These are phyloP conservation scores for Colletotrichum eremochloae DNA, from an alignment of 2,329 filamentous ascomycete species.

Conservation along the genomic window DNA sequence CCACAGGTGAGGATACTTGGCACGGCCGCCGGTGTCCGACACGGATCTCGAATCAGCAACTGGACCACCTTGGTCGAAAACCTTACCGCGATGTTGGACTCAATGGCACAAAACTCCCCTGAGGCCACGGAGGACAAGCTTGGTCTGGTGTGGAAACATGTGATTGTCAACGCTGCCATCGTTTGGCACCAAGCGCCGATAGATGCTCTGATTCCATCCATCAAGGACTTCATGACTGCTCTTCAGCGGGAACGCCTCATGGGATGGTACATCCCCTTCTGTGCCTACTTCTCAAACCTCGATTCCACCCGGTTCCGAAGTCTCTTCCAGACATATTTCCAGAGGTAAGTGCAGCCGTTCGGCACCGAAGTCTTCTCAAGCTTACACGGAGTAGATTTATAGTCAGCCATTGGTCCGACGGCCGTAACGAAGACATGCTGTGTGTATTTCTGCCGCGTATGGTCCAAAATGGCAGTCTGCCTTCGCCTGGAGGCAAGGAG, in stretches of 20 bases:
- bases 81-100: conserved; percentile 66
- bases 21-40: conserved; percentile 81
- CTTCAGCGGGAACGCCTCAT: conserved; percentile 76
- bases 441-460: conserved; percentile 78
- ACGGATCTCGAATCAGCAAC: conserved; percentile 78
- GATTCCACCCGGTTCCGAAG: conserved; percentile 81
- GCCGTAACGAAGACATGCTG: conserved; percentile 74
- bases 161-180: conserved; percentile 73
- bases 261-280: conserved; percentile 86
- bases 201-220: conserved; percentile 79
- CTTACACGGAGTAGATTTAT: conserved; percentile 72
- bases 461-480: conserved; percentile 68
- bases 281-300: conserved; percentile 82
- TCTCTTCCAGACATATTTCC: conserved; percentile 84
- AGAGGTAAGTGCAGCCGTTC: conserved; percentile 70
- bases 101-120: conserved; percentile 56
- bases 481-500: conserved; percentile 64
- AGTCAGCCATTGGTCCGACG: conserved; percentile 77
- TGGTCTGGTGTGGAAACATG: conserved; percentile 66
- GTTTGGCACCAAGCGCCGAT: conserved; percentile 83
- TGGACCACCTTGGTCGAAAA: conserved; percentile 77
- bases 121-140: conserved; percentile 53
- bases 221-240: conserved; percentile 74
- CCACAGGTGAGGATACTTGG: conserved; percentile 73
- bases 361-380: background rate